phyloP scores from a whole-genome alignment of 2,329 filamentous ascomycete species.

The Grosmannia serpens region DNA sequence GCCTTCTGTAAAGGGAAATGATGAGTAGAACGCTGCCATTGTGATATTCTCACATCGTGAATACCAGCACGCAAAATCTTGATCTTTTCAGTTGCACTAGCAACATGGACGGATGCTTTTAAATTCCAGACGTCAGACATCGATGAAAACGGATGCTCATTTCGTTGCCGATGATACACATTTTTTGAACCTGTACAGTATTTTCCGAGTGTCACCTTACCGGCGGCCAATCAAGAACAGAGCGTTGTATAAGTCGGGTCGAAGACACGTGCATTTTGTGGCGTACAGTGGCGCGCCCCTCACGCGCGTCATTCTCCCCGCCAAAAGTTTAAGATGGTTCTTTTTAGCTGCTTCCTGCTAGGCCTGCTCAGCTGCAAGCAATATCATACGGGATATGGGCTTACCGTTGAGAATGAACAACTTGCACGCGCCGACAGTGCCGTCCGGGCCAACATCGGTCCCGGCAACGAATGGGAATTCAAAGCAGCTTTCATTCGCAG shows the following conservation, averaged over 20 bases:
- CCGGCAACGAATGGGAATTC: constrained; percentile 48
- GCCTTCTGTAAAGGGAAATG: neutral
- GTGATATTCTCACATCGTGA: too few relatives aligned
- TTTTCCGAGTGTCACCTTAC: neutral
- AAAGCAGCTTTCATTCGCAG: constrained; percentile 56
- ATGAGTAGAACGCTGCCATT: neutral
- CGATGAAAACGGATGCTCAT: neutral
- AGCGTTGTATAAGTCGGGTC: neutral
- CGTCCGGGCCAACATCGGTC: constrained; percentile 64
- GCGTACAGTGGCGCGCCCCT: neutral
- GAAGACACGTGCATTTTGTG: neutral
- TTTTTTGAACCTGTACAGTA: neutral
- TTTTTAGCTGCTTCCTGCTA: neutral
- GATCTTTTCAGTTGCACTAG: neutral
- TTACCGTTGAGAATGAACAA: constrained; percentile 38
- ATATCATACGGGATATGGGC: constrained; percentile 15
- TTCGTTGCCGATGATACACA: neutral
- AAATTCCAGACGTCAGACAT: neutral
- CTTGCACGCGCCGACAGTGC: constrained; percentile 47
- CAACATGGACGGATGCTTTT: neutral
- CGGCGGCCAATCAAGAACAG: neutral
- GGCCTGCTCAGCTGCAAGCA: neutral
- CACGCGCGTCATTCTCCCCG: constrained; percentile 12
- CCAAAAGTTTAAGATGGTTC: neutral
- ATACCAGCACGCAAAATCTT: neutral